These are phyloP conservation scores for Oryza meridionalis DNA, from an alignment of 176 grass and related monocot species.

Conservation along the genomic window DNA sequence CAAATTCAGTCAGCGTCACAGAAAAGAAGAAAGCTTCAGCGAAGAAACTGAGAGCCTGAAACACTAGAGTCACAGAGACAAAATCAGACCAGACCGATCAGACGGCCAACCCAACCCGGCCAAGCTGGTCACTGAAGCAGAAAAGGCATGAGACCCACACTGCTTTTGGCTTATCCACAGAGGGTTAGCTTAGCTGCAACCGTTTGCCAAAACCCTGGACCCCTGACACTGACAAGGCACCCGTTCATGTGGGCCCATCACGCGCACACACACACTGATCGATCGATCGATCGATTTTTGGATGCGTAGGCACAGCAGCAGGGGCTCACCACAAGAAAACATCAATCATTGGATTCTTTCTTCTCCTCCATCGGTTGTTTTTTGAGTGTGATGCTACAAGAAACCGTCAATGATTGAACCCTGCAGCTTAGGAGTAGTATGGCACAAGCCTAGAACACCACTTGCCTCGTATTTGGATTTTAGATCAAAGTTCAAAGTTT, in stretches of 20 bases:
- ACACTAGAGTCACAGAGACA: conserved; percentile 1
- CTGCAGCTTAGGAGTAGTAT: background rate
- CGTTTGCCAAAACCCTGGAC: conserved; percentile 40
- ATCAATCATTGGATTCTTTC: conserved; percentile 46
- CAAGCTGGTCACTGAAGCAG: background rate
- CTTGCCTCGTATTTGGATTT: background rate
- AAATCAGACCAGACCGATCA: conserved; percentile 4
- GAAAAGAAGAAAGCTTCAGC: conserved; percentile 35
- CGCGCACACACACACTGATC: background rate
- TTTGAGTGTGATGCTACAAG: conserved; percentile 34
- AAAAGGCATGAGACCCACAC: background rate
- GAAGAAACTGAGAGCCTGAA: conserved; percentile 28
- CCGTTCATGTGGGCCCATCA: conserved; percentile 35
- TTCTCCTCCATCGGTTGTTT: background rate
- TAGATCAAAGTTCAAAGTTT: no score
- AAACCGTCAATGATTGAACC: conserved; percentile 46
- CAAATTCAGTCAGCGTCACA: conserved; percentile 44
- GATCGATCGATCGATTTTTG: conserved; percentile 14
- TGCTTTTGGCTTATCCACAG: conserved; percentile 10
- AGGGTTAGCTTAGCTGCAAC: conserved; percentile 40
- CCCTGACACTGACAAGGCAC: conserved; percentile 53
- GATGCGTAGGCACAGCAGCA: background rate
- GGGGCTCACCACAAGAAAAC: conserved; percentile 33
- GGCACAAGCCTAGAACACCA: background rate
- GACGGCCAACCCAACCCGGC: conserved; percentile 3